Conservation (phyloP, 257 asterid species). For the Primulina huaijiensis region DNA sequence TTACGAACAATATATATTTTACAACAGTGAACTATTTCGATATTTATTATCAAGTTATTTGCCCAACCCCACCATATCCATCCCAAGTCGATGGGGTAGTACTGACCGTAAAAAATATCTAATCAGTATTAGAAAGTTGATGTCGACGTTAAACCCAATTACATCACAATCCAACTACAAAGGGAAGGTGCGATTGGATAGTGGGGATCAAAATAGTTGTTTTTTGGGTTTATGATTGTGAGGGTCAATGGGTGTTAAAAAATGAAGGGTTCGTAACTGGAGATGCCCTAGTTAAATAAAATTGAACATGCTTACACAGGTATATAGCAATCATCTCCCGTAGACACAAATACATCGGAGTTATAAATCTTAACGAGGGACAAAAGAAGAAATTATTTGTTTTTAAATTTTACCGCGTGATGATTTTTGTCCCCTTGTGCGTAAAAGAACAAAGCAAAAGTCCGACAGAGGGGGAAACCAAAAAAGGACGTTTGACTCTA, state of each 20-base stretch:
- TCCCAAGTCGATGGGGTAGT: too few relatives aligned
- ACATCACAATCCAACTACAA: conserved; percentile 25
- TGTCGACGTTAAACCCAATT: conserved; percentile 26
- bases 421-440: neutral
- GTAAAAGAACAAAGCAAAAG: neutral
- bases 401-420: neutral
- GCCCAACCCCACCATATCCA: too few relatives aligned
- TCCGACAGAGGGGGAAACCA: conserved; percentile 16
- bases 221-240: too few relatives aligned
- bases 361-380: neutral
- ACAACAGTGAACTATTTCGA: too few relatives aligned
- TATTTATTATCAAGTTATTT: too few relatives aligned
- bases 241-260: too few relatives aligned
- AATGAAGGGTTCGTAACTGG: too few relatives aligned
- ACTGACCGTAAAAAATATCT: conserved; percentile 19
- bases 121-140: conserved; percentile 24
- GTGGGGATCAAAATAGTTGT: too few relatives aligned
- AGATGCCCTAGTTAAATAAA: neutral
- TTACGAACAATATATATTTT: too few relatives aligned
- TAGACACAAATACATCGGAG: neutral
- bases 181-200: too few relatives aligned
- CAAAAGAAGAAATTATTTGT: neutral
- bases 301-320: neutral
- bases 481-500: conserved; percentile 4
- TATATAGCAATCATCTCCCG: too few relatives aligned